Conservation (phyloP, 1,284 basidiomycete species). For the Schizophyllum commune region DNA sequence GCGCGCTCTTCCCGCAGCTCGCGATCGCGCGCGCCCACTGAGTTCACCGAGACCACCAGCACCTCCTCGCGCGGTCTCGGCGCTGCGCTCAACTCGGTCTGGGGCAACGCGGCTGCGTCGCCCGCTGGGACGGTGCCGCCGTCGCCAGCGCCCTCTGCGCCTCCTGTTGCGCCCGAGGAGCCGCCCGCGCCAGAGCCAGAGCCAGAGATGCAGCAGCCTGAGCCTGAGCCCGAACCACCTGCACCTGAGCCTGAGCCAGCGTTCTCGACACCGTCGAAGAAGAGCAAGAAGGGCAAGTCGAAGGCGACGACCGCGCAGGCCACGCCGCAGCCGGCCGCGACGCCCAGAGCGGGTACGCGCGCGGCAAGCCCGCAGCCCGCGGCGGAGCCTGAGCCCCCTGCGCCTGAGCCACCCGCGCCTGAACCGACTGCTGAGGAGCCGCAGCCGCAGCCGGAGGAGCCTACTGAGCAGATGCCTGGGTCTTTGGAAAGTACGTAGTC, state of each 20-base stretch:
- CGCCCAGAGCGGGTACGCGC: background rate
- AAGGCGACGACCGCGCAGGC: background rate
- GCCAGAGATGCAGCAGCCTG: background rate
- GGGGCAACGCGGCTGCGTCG: slow-evolving; percentile 2
- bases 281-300: background rate
- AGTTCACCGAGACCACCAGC: background rate
- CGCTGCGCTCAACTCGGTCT: slow-evolving; percentile 11
- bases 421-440: no score
- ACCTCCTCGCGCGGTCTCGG: slow-evolving; percentile 4
- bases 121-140: background rate
- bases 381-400: background rate
- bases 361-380: background rate
- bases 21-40: background rate
- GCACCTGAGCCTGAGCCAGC: background rate
- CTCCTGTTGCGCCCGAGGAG: background rate
- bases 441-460: background rate
- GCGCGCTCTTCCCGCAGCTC: background rate
- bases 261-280: background rate
- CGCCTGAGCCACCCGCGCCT: background rate
- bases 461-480: background rate
- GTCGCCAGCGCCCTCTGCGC: slow-evolving; percentile 4
- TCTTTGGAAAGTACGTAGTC: background rate
- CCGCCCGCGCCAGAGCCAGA: slow-evolving; percentile 5
- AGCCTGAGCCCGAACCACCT: background rate
- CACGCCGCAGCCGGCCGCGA: background rate